phyloP scores from a whole-genome alignment of 1,284 basidiomycete species.

The Vanrija pseudolonga region DNA sequence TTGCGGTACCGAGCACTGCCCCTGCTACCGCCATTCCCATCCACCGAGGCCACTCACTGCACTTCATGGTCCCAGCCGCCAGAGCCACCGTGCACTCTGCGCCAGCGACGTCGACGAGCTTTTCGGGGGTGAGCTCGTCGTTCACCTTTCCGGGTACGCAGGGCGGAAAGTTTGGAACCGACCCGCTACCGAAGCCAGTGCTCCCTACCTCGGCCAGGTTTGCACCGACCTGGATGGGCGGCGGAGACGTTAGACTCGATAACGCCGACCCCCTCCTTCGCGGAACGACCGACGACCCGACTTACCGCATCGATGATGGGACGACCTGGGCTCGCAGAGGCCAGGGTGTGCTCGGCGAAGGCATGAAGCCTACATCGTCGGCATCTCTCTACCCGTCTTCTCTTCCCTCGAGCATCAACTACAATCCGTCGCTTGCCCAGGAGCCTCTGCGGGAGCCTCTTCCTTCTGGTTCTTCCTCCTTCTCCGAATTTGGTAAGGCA shows the following conservation, averaged over 20 bases:
- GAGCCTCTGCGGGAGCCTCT: background rate
- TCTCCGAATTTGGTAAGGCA: background rate
- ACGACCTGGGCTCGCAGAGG: constrained; percentile 22
- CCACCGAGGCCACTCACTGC: too few relatives aligned
- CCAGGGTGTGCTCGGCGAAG: constrained; percentile 12
- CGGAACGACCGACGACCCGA: constrained; percentile 15
- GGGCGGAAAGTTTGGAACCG: background rate
- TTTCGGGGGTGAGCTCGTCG: too few relatives aligned
- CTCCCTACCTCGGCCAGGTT: background rate
- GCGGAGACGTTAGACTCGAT: background rate
- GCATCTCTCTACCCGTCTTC: background rate
- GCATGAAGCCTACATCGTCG: background rate
- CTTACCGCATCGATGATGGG: constrained; percentile 12
- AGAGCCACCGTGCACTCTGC: too few relatives aligned
- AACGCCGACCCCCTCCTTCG: constrained; percentile 19
- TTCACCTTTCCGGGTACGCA: too few relatives aligned
- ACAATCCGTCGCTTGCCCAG: too few relatives aligned
- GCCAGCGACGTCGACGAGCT: too few relatives aligned
- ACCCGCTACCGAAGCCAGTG: background rate
- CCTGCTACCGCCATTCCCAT: too few relatives aligned
- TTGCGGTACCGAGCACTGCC: too few relatives aligned
- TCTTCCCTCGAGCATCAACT: too few relatives aligned
- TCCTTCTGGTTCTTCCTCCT: background rate
- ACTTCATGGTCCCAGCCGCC: too few relatives aligned
- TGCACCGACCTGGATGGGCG: background rate